phyloP scores from a whole-genome alignment of 1,284 basidiomycete genomes.

The Thecaphora thlaspeos region DNA sequence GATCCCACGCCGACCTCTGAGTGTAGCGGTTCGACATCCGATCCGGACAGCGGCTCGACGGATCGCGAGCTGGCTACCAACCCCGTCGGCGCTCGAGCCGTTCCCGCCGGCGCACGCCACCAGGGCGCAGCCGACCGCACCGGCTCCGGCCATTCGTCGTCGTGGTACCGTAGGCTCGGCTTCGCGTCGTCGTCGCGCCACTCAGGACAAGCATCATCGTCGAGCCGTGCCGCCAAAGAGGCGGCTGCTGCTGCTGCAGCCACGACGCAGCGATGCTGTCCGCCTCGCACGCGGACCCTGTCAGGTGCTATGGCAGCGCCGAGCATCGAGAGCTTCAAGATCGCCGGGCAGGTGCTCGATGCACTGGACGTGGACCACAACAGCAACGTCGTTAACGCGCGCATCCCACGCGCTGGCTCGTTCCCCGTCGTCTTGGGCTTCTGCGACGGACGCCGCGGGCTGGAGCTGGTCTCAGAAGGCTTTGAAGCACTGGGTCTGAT shows the following conservation, averaged over 20 bases:
- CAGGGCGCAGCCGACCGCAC: too few relatives aligned
- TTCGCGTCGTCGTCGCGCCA: not conserved
- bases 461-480: conserved; percentile 41
- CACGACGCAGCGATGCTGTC: not conserved
- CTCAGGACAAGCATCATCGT: not conserved
- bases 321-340: conserved; percentile 20
- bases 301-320: not conserved
- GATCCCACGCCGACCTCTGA: not conserved
- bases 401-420: conserved; percentile 27
- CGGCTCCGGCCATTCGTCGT: not conserved
- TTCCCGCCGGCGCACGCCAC: too few relatives aligned
- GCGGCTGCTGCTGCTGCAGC: not conserved
- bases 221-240: not conserved
- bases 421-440: conserved; percentile 42
- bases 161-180: conserved; percentile 6
- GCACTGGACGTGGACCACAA: conserved; percentile 17
- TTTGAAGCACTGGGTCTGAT: conserved; percentile 29
- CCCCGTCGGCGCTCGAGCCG: too few relatives aligned
- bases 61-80: too few relatives aligned
- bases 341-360: conserved; percentile 31
- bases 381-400: conserved; percentile 9
- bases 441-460: conserved; percentile 23
- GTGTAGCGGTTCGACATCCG: not conserved
- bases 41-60: too few relatives aligned
- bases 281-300: not conserved